Evolutionary conservation across 2,329 filamentous ascomycete genomes (phyloP).

Genomic region (Hysterium pulicare): DNA sequence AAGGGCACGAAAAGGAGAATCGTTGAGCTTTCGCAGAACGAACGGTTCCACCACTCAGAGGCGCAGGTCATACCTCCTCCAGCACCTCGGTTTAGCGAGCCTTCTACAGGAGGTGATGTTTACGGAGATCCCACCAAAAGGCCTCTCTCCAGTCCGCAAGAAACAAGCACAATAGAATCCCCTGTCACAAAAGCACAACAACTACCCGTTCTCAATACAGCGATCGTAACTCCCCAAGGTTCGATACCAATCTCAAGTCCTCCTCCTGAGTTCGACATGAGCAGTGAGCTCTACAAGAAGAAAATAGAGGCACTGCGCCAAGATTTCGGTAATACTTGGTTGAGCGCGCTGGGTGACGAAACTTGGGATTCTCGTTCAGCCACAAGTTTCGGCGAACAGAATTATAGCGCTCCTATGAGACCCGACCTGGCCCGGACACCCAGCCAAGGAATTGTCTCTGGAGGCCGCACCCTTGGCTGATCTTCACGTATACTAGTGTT

Average conservation of each 20-base stretch:
- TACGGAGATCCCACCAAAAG: conserved; percentile 31
- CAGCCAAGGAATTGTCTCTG: conserved; percentile 39
- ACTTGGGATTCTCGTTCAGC: conserved; percentile 45
- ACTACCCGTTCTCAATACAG: conserved; percentile 31
- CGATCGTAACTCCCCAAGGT: conserved; percentile 16
- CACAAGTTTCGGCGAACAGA: conserved; percentile 28
- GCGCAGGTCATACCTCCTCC: conserved; percentile 24
- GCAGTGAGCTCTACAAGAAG: conserved; percentile 76
- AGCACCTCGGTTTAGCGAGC: conserved; percentile 29
- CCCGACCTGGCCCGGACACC: conserved; percentile 31
- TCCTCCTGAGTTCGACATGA: conserved; percentile 58
- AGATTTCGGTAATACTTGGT: conserved; percentile 82
- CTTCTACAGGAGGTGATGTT: conserved; percentile 13
- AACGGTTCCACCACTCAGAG: conserved; percentile 33
- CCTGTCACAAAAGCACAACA: conserved; percentile 24
- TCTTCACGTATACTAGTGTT: conserved; percentile 12
- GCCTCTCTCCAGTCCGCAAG: conserved; percentile 14
- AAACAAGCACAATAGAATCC: conserved; percentile 17
- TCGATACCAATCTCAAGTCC: conserved; percentile 12
- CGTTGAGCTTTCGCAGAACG: conserved; percentile 53
- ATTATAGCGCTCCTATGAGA: conserved; percentile 30
- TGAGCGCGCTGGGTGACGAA: conserved; percentile 82
- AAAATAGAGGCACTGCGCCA: conserved; percentile 83
- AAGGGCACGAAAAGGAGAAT: conserved; percentile 56
- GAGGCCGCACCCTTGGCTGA: conserved; percentile 38